These are phyloP conservation scores for Alternaria brassicicola DNA, from an alignment of 2,329 filamentous ascomycete species.

Conservation along the genomic window DNA sequence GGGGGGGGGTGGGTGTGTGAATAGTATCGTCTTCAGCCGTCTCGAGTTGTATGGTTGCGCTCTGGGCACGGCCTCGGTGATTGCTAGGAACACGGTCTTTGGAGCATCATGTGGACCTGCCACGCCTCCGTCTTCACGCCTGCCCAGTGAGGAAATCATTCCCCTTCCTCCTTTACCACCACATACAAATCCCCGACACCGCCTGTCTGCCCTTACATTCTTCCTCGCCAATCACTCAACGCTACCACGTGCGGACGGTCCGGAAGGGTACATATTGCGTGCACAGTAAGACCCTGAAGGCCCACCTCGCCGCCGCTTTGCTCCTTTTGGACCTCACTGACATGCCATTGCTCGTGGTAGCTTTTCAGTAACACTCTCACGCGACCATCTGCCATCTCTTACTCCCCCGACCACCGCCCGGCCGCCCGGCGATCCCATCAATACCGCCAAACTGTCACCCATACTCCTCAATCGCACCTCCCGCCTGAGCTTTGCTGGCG, in stretches of 20 bases:
- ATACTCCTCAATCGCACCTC: constrained; percentile 84
- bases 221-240: constrained; percentile 9
- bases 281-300: constrained; percentile 38
- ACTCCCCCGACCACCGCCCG: constrained; percentile 2
- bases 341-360: constrained; percentile 1
- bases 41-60: constrained; percentile 6
- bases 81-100: constrained; percentile 19
- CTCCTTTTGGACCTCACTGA: constrained; percentile 8
- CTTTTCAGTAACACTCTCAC: constrained; percentile 1
- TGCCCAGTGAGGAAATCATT: constrained; percentile 8
- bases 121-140: constrained; percentile 17
- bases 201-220: neutral
- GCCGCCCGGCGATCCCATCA: constrained; percentile 44
- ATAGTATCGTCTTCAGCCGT: neutral
- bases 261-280: constrained; percentile 34
- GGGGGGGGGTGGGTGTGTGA: too few species aligned
- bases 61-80: constrained; percentile 14
- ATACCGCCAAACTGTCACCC: constrained; percentile 96
- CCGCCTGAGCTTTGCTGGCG: constrained; percentile 81
- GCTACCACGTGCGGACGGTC: constrained; percentile 32
- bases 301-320: constrained; percentile 16
- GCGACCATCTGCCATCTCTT: neutral
- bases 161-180: constrained; percentile 3
- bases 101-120: constrained; percentile 23
- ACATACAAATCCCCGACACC: neutral